phyloP scores from a whole-genome alignment of 2,329 filamentous ascomycete genomes.

The Phialophora tarda region DNA sequence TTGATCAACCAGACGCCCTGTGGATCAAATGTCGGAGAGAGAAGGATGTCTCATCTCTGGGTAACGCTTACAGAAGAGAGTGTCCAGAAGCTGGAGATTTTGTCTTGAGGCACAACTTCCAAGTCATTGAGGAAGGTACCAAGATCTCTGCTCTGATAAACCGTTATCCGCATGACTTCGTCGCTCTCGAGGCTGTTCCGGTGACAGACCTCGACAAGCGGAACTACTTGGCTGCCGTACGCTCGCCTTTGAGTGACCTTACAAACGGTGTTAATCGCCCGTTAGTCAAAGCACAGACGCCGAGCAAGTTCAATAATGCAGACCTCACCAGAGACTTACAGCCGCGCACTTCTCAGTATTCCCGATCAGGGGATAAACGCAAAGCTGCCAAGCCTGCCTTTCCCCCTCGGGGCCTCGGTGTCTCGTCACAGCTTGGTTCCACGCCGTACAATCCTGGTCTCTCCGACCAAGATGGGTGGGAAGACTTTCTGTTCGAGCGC shows the following conservation, averaged over 20 bases:
- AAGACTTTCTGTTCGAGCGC: conserved; percentile 12
- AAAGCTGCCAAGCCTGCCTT: not conserved
- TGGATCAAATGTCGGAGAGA: conserved; percentile 29
- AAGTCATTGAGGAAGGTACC: conserved; percentile 14
- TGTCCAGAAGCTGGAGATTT: conserved; percentile 15
- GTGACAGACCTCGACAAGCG: conserved; percentile 18
- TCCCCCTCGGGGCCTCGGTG: not conserved
- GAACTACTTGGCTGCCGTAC: conserved; percentile 2
- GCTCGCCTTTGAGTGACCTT: conserved; percentile 11
- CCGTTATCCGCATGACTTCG: conserved; percentile 37
- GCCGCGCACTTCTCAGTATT: not conserved
- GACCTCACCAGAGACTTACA: not conserved
- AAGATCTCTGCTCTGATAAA: conserved; percentile 33
- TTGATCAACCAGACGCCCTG: not conserved
- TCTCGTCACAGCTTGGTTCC: not conserved
- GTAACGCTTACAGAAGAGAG: conserved; percentile 24
- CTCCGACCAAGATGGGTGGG: not conserved
- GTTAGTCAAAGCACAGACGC: not conserved
- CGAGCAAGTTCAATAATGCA: conserved; percentile 1
- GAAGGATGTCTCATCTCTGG: conserved; percentile 16
- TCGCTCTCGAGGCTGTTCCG: conserved; percentile 40
- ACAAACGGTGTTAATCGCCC: conserved; percentile 12
- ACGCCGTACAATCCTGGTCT: not conserved
- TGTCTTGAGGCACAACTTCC: conserved; percentile 23
- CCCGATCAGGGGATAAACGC: not conserved